These are phyloP conservation scores for Astrocystis sublimbata DNA, from an alignment of 495 filamentous ascomycete species.

Conservation along the genomic window DNA sequence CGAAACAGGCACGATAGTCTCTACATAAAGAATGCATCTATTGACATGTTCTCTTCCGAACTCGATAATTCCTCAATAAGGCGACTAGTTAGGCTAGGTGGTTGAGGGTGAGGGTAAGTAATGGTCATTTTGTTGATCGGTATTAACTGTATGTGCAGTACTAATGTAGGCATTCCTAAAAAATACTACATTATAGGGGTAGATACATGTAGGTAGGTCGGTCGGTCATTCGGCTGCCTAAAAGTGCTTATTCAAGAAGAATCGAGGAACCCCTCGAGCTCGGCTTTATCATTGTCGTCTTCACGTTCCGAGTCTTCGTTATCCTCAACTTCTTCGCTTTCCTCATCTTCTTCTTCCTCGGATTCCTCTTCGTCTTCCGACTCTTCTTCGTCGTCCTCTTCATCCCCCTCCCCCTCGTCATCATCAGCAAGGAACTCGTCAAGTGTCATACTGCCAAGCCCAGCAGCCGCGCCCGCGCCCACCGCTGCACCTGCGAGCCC, in stretches of 20 bases:
- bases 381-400: constrained; percentile 49
- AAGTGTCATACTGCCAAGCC: constrained; percentile 66
- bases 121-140: too few relatives aligned
- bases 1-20: too few relatives aligned
- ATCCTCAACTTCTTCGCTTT: constrained; percentile 38
- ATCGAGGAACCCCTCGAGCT: constrained; percentile 34
- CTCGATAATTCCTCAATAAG: too few relatives aligned
- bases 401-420: constrained; percentile 47
- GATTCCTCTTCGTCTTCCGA: constrained; percentile 34
- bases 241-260: constrained; percentile 17
- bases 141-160: too few relatives aligned
- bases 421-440: constrained; percentile 88
- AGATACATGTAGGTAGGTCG: too few relatives aligned
- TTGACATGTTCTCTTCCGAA: too few relatives aligned
- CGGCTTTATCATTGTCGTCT: constrained; percentile 35
- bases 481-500: constrained; percentile 56
- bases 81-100: too few relatives aligned
- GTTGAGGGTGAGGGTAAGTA: too few relatives aligned
- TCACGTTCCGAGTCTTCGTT: constrained; percentile 44
- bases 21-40: too few relatives aligned
- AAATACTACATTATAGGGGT: too few relatives aligned
- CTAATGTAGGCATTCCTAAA: too few relatives aligned
- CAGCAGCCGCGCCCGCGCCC: constrained; percentile 46
- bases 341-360: constrained; percentile 38
- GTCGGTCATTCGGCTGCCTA: not conserved